Conservation (phyloP, 2,329 filamentous ascomycete genomes). For the Aspergillus fumigatus region DNA sequence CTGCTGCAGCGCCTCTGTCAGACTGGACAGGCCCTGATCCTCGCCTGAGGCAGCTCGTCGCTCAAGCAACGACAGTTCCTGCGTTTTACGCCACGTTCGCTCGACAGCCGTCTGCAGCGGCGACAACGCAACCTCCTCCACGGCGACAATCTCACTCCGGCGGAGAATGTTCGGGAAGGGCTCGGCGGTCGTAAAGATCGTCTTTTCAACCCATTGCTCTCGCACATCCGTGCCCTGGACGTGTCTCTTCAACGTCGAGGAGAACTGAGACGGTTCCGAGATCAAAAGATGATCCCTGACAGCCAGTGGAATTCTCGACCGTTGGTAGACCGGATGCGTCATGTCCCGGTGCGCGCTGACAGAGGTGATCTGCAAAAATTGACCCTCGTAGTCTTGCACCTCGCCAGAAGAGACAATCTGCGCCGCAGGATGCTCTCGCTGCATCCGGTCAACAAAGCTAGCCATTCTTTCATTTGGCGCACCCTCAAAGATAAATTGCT, state of each 20-base stretch:
- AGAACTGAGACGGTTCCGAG: conserved; percentile 72
- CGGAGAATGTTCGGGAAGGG: conserved; percentile 86
- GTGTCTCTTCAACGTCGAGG: conserved; percentile 67
- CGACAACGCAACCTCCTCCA: conserved; percentile 62
- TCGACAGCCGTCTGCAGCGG: conserved; percentile 87
- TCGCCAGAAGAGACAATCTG: conserved; percentile 69
- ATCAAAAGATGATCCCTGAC: conserved; percentile 84
- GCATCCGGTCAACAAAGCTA: conserved; percentile 85
- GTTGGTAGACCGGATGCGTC: conserved; percentile 77
- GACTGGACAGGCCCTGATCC: conserved; percentile 60
- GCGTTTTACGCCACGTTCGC: conserved; percentile 82
- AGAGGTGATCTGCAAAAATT: conserved; percentile 78
- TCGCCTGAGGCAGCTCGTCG: conserved; percentile 70
- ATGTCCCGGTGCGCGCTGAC: conserved; percentile 80
- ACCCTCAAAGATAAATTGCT: conserved; percentile 89
- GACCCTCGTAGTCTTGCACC: conserved; percentile 79
- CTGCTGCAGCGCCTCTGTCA: conserved; percentile 72
- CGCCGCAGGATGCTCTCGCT: conserved; percentile 81
- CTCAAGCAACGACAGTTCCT: conserved; percentile 73
- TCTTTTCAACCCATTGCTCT: conserved; percentile 78
- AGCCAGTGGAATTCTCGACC: conserved; percentile 74
- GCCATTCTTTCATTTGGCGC: conserved; percentile 69
- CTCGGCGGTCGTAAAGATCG: conserved; percentile 76
- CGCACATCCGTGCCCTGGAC: conserved; percentile 62
- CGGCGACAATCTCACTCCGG: conserved; percentile 74